Percentiles rank a stretch among this genome's conserved stretches.
phyloP scores from a whole-genome alignment of 116 monocot genomes.

The Posidonia oceanica region DNA sequence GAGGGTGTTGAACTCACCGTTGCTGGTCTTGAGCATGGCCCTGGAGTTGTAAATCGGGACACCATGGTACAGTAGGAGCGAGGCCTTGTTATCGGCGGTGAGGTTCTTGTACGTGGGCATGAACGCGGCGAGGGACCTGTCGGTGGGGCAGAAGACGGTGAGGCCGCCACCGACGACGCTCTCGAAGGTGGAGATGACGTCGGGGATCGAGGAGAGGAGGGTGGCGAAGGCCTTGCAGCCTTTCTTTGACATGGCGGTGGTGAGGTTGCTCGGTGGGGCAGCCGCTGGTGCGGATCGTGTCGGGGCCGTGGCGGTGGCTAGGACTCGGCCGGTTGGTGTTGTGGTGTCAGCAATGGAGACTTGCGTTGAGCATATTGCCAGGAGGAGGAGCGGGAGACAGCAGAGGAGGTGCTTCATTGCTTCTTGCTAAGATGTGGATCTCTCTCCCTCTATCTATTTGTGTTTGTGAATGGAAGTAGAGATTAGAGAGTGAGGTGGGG shows the following conservation, averaged over 20 bases:
- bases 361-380: not conserved
- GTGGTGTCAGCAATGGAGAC: not conserved
- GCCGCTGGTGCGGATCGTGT: not conserved
- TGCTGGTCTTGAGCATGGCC: constrained; percentile 50
- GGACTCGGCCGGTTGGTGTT: not conserved
- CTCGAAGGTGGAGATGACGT: constrained; percentile 31
- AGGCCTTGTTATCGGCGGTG: constrained; percentile 37
- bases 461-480: no score
- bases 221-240: constrained; percentile 52
- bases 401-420: not conserved
- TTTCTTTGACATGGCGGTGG: constrained; percentile 46
- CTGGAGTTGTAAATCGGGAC: constrained; percentile 66
- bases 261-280: constrained; percentile 26
- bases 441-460: not conserved
- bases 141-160: constrained; percentile 75
- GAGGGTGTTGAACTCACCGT: constrained; percentile 66
- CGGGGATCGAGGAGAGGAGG: constrained; percentile 30
- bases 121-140: constrained; percentile 55
- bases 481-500: no score
- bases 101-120: constrained; percentile 75
- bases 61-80: constrained; percentile 74
- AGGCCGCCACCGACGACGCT: constrained; percentile 49
- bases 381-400: not conserved
- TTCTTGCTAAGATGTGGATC: not conserved
- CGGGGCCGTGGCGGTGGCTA: not conserved